Percentiles rank a stretch among this genome's conserved stretches.
These are phyloP conservation scores for Pseudevernia furfuracea DNA, from an alignment of 495 filamentous ascomycete species.

Conservation along the genomic window DNA sequence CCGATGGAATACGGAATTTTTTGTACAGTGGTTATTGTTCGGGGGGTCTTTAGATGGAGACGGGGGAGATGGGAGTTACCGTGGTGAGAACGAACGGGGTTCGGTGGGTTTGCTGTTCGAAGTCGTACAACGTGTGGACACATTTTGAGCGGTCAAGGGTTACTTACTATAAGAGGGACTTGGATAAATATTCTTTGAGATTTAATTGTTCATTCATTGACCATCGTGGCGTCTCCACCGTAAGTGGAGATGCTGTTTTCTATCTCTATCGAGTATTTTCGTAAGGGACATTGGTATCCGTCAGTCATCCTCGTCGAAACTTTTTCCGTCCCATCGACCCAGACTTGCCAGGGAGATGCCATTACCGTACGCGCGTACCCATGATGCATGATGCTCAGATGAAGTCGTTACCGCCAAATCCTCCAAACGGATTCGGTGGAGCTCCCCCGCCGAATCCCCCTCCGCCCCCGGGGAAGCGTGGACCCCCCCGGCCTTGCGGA, in stretches of 20 bases:
- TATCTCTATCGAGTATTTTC: neutral
- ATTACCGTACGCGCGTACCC: neutral
- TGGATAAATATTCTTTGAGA: too few species aligned
- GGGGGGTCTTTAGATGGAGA: neutral
- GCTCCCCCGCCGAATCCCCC: slow-evolving; percentile 37
- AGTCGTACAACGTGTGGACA: neutral
- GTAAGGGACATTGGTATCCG: neutral
- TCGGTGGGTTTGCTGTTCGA: neutral
- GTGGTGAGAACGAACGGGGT: neutral
- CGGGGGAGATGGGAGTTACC: neutral
- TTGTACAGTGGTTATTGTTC: neutral
- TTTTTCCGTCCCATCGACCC: neutral
- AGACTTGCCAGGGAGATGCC: neutral
- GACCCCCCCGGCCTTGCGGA: slow-evolving; percentile 43
- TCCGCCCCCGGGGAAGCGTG: slow-evolving; percentile 37
- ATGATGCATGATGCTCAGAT: slow-evolving; percentile 39
- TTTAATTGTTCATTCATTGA: neutral
- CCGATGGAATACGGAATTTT: neutral
- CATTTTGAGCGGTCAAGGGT: neutral
- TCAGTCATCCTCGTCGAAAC: neutral
- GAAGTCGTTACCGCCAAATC: slow-evolving; percentile 61
- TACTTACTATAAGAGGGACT: too few species aligned
- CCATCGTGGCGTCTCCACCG: neutral
- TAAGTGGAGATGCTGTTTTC: neutral
- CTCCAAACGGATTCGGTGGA: slow-evolving; percentile 52